These are phyloP conservation scores for Dentipellis fragilis DNA, from an alignment of 768 basidiomycete genomes.

Conservation along the genomic window DNA sequence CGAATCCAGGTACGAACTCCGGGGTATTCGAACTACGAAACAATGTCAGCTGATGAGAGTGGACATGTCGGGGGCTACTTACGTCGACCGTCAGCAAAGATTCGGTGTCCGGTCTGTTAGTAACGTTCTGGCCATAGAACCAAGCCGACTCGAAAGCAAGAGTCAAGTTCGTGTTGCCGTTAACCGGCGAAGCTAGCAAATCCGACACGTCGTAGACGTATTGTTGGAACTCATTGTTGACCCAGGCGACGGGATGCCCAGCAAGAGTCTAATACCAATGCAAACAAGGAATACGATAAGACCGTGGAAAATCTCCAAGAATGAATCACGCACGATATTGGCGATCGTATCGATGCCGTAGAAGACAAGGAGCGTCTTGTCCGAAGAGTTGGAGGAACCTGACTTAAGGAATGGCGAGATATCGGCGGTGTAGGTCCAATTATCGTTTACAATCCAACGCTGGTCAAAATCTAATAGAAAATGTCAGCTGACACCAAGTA, in stretches of 20 bases:
- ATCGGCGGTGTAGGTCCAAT: slow-evolving; percentile 52
- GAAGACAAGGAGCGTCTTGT: slow-evolving; percentile 37
- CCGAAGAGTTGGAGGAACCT: slow-evolving; percentile 12
- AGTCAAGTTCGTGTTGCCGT: slow-evolving; percentile 31
- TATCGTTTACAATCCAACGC: slow-evolving; percentile 45
- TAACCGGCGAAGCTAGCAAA: slow-evolving; percentile 23
- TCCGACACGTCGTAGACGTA: slow-evolving; percentile 42
- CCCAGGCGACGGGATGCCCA: slow-evolving; percentile 44
- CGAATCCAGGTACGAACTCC: slow-evolving; percentile 38
- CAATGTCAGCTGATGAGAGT: neutral
- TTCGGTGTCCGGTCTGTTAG: slow-evolving; percentile 38
- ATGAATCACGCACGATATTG: slow-evolving; percentile 31
- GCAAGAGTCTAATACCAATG: slow-evolving; percentile 31
- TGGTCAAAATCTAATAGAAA: slow-evolving; percentile 35
- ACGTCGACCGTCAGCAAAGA: slow-evolving; percentile 20
- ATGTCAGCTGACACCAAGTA: neutral
- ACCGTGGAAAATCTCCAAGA: neutral
- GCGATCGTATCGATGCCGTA: slow-evolving; percentile 50
- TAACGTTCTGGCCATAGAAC: slow-evolving; percentile 44
- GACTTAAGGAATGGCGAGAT: slow-evolving; percentile 31
- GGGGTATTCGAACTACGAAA: slow-evolving; percentile 28
- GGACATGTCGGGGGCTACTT: neutral
- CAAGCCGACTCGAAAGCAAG: slow-evolving; percentile 45
- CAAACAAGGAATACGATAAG: too few relatives aligned
- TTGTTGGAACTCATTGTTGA: slow-evolving; percentile 48